Percentiles rank a stretch among this genome's conserved stretches.
Evolutionary conservation across 1,284 basidiomycete species (phyloP).

Genomic region (Rhodotorula sp.): DNA sequence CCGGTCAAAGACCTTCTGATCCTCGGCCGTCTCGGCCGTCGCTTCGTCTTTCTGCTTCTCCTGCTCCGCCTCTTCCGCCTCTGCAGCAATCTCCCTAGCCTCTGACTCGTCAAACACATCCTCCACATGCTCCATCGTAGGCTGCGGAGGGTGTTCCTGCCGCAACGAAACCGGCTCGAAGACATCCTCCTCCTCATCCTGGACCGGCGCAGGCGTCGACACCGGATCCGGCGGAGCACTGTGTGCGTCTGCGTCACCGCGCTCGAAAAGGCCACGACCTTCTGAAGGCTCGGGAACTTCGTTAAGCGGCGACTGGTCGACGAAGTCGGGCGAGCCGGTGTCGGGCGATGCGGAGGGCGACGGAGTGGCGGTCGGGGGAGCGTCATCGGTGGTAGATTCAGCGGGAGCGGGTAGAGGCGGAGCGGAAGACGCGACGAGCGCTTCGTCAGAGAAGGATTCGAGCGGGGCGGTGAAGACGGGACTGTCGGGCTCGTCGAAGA

Average conservation of each 20-base stretch:
- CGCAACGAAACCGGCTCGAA: neutral
- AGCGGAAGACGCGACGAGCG: neutral
- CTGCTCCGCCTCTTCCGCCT: neutral
- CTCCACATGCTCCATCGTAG: neutral
- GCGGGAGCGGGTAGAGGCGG: neutral
- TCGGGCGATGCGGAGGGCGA: neutral
- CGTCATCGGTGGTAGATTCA: neutral
- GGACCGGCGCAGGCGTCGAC: too few relatives aligned
- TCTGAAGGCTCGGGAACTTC: neutral
- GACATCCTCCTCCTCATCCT: neutral
- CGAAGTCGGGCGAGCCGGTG: neutral
- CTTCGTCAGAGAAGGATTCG: neutral
- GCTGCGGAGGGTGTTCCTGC: neutral
- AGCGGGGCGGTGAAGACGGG: neutral
- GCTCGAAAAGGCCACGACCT: neutral
- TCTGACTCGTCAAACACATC: neutral
- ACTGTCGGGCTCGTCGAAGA: neutral
- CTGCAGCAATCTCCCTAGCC: neutral
- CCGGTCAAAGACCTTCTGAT: neutral
- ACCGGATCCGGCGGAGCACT: too few relatives aligned
- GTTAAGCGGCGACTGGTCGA: neutral
- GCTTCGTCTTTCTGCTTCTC: neutral
- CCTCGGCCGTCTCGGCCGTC: neutral
- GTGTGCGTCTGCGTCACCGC: neutral
- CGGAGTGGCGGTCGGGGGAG: neutral